Conservation (phyloP, 2,329 filamentous ascomycete species). For the Xylariaceae sp. region DNA sequence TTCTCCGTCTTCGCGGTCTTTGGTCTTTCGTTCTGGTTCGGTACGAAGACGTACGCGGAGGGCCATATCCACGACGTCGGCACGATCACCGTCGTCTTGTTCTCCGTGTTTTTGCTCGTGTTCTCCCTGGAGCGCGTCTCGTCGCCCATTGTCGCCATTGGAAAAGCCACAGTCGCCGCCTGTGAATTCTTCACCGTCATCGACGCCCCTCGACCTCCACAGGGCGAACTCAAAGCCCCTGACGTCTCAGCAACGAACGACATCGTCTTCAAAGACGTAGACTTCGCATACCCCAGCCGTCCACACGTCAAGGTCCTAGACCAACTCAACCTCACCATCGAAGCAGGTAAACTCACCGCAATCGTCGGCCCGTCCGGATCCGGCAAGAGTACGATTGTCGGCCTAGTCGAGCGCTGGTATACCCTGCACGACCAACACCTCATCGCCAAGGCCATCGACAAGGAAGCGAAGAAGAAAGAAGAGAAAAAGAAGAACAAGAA, state of each 20-base stretch:
- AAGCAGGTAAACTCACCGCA: constrained; percentile 62
- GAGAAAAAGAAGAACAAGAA: constrained; percentile 34
- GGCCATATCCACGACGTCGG: constrained; percentile 45
- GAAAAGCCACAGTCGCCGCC: constrained; percentile 53
- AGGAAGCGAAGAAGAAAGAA: constrained; percentile 41
- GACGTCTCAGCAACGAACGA: constrained; percentile 47
- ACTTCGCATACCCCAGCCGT: constrained; percentile 67
- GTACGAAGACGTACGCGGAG: constrained; percentile 46
- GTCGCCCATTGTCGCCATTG: constrained; percentile 52
- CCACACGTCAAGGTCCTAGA: constrained; percentile 60
- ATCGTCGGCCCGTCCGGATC: constrained; percentile 69
- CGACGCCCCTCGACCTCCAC: constrained; percentile 41
- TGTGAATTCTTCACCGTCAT: constrained; percentile 54
- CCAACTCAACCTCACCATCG: constrained; percentile 51
- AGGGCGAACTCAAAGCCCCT: constrained; percentile 40
- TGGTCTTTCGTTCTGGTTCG: constrained; percentile 59
- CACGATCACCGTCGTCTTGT: constrained; percentile 51
- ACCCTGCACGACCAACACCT: constrained; percentile 50
- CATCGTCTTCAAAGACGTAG: constrained; percentile 58
- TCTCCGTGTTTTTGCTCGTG: constrained; percentile 55
- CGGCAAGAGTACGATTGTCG: constrained; percentile 70
- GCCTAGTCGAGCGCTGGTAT: constrained; percentile 68
- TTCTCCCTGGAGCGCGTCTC: constrained; percentile 53
- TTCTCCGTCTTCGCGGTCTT: constrained; percentile 50
- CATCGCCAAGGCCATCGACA: constrained; percentile 46